Conservation (phyloP, 768 basidiomycete species). For the Artomyces pyxidatus region DNA sequence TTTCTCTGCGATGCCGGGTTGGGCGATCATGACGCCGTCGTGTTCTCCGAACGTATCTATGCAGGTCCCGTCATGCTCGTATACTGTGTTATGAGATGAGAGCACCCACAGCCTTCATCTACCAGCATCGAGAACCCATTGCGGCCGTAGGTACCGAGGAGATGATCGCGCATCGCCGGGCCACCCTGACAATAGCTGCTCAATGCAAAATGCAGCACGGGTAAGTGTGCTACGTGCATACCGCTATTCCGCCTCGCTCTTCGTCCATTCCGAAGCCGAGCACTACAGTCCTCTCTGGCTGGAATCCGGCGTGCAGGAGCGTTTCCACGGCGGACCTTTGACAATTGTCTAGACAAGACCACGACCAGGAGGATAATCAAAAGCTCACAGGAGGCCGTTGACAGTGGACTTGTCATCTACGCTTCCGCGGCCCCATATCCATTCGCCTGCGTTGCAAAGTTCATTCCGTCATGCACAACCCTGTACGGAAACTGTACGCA, state of each 20-base stretch:
- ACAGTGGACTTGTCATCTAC: constrained; percentile 36
- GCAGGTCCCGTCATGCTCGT: no score
- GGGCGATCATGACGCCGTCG: constrained; percentile 18
- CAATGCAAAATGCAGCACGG: background rate
- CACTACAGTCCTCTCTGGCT: constrained; percentile 26
- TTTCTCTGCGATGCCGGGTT: constrained; percentile 29
- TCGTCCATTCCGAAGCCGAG: constrained; percentile 35
- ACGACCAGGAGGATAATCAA: background rate
- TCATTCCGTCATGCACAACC: background rate
- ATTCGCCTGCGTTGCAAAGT: constrained; percentile 20
- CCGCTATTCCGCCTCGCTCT: constrained; percentile 24
- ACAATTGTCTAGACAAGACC: background rate
- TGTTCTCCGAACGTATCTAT: constrained; percentile 5
- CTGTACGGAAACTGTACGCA: background rate
- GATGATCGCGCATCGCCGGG: constrained; percentile 24
- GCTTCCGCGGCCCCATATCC: constrained; percentile 41
- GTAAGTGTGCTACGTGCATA: constrained; percentile 3
- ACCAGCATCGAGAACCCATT: constrained; percentile 32
- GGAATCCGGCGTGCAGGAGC: constrained; percentile 29
- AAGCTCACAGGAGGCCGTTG: constrained; percentile 27
- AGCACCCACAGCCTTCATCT: constrained; percentile 36
- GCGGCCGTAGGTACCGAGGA: constrained; percentile 30
- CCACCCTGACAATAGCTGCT: constrained; percentile 7
- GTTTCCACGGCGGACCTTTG: constrained; percentile 30
- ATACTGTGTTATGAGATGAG: no score